Conservation (phyloP, 257 asterid species). For the Lantana camara region DNA sequence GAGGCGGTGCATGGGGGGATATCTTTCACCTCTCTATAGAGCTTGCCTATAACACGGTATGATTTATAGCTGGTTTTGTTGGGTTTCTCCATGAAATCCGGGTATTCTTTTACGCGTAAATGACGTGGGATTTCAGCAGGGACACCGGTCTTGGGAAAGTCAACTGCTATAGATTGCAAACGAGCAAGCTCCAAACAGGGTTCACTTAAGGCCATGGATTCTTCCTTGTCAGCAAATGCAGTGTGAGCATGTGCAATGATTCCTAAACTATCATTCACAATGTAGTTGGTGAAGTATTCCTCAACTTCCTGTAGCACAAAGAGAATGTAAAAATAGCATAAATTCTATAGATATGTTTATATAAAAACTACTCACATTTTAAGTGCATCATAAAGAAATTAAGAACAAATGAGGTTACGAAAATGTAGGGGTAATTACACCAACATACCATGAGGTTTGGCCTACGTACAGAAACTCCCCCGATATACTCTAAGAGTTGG, state of each 20-base stretch:
- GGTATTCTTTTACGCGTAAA: conserved; percentile 74
- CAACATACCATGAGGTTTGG: no score
- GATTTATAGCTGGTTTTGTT: conserved; percentile 64
- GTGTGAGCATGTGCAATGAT: conserved; percentile 67
- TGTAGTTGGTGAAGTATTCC: conserved; percentile 85
- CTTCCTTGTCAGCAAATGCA: conserved; percentile 71
- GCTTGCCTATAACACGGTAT: conserved; percentile 68
- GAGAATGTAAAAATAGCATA: neutral
- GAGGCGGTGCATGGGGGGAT: conserved; percentile 45
- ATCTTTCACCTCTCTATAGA: conserved; percentile 64
- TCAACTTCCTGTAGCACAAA: conserved; percentile 62
- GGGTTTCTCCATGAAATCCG: conserved; percentile 92
- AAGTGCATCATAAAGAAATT: no score
- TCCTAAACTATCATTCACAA: conserved; percentile 82
- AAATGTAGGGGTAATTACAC: no score
- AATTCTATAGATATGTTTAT: no score
- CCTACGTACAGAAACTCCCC: no score
- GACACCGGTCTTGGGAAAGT: conserved; percentile 86
- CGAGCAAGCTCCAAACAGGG: conserved; percentile 64
- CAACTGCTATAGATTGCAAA: conserved; percentile 79
- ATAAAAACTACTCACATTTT: no score
- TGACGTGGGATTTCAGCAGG: conserved; percentile 82
- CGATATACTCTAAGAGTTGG: no score
- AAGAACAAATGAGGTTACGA: no score
- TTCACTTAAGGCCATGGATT: conserved; percentile 47